Evolutionary conservation across 306 rosid genomes (phyloP).

Genomic region (Albizia julibrissin): DNA sequence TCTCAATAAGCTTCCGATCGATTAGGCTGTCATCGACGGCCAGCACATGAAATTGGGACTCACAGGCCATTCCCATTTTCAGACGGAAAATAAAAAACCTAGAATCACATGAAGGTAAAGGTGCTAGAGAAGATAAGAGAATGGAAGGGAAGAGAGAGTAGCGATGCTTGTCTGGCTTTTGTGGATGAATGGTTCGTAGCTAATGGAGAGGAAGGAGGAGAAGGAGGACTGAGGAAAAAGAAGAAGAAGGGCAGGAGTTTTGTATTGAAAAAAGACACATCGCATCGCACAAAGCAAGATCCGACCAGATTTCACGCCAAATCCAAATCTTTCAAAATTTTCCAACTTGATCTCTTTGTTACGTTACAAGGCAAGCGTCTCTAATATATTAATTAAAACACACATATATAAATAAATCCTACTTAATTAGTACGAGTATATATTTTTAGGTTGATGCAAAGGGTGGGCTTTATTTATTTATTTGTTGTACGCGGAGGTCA

Average conservation of each 20-base stretch:
- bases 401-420: conserved; percentile 11
- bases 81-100: conserved; percentile 27
- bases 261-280: conserved; percentile 64
- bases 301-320: conserved; percentile 97
- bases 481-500: background rate
- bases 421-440: conserved; percentile 16
- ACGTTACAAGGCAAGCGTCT: conserved; percentile 81
- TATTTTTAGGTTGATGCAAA: conserved; percentile 29
- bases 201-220: conserved; percentile 22
- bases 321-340: conserved; percentile 85
- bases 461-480: background rate
- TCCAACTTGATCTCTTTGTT: conserved; percentile 72
- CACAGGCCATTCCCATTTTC: conserved; percentile 76
- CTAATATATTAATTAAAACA: conserved; percentile 22
- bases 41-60: conserved; percentile 85
- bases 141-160: background rate
- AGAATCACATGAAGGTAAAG: background rate
- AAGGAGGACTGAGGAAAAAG: conserved; percentile 10
- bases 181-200: background rate
- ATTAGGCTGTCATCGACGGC: conserved; percentile 92
- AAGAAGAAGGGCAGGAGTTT: conserved; percentile 34
- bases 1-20: conserved; percentile 85
- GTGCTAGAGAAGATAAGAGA: background rate
- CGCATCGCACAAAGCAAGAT: conserved; percentile 90
- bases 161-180: background rate